phyloP scores from a whole-genome alignment of 805 yeast species.

The Lipomyces spencermartinsiae region DNA sequence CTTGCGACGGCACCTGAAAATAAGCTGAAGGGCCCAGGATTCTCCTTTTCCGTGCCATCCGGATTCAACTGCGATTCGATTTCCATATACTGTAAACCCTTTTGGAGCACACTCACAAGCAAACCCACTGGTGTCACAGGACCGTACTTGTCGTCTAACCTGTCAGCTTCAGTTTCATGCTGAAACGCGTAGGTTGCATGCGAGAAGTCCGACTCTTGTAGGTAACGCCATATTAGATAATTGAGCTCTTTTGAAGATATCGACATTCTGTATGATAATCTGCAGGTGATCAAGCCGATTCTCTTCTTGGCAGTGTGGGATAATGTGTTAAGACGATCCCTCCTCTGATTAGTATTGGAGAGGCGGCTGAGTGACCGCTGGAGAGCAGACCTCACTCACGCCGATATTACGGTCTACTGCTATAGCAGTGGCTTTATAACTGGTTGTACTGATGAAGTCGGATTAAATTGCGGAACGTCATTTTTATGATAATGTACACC shows the following conservation, averaged over 20 bases:
- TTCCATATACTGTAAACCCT: constrained; percentile 80
- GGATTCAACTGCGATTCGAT: constrained; percentile 58
- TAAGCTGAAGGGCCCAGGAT: constrained; percentile 20
- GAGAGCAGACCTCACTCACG: neutral
- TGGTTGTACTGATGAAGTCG: too few species aligned
- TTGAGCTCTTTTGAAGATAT: constrained; percentile 83
- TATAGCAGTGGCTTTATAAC: neutral
- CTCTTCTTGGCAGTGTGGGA: neutral
- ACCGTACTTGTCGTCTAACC: constrained; percentile 59
- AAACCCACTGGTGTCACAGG: constrained; percentile 75
- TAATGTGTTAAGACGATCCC: neutral
- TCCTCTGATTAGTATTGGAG: neutral
- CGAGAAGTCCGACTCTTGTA: constrained; percentile 74
- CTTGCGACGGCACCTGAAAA: constrained; percentile 13
- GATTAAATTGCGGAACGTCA: too few species aligned
- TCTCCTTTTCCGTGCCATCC: constrained; percentile 18
- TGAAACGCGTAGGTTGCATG: constrained; percentile 81
- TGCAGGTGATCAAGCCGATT: neutral
- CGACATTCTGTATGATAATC: constrained; percentile 12
- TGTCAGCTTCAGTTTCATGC: constrained; percentile 69
- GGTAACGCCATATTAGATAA: constrained; percentile 89
- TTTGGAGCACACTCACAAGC: constrained; percentile 80
- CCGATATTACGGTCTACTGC: neutral
- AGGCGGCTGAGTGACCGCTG: neutral
- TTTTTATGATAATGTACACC: too few species aligned